These are phyloP conservation scores for Penicillium verhagenii DNA, from an alignment of 495 filamentous ascomycete species.

Conservation along the genomic window DNA sequence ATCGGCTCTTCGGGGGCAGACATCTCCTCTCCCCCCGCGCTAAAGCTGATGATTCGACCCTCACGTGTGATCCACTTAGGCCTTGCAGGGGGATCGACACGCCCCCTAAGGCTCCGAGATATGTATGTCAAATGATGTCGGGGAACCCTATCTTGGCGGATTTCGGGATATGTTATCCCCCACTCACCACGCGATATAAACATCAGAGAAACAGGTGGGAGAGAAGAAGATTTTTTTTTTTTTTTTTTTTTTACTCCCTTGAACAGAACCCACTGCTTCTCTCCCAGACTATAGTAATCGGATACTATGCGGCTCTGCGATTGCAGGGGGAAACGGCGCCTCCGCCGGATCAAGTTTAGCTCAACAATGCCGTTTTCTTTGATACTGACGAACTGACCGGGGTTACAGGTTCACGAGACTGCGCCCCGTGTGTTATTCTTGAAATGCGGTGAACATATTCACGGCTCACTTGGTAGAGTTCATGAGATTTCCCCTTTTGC, in stretches of 20 bases:
- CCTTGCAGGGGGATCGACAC: neutral
- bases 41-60: neutral
- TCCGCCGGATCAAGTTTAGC: conserved; percentile 6
- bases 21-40: neutral
- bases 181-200: neutral
- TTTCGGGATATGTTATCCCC: neutral
- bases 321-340: neutral
- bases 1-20: neutral
- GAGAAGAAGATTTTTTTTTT: too few species aligned
- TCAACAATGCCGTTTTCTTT: neutral
- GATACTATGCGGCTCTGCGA: neutral
- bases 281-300: neutral
- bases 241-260: too few species aligned
- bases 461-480: neutral
- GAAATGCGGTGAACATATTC: conserved; percentile 4
- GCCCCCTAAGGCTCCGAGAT: neutral
- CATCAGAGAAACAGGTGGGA: neutral
- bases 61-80: neutral
- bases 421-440: neutral
- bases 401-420: neutral
- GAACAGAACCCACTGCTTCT: too few species aligned
- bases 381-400: neutral
- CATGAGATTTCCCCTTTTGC: neutral
- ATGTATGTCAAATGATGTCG: neutral
- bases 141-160: neutral